Percentiles rank a stretch among this genome's conserved stretches.
Evolutionary conservation across 2,329 filamentous ascomycete species (phyloP).

Genomic region (Botryotinia globosa): DNA sequence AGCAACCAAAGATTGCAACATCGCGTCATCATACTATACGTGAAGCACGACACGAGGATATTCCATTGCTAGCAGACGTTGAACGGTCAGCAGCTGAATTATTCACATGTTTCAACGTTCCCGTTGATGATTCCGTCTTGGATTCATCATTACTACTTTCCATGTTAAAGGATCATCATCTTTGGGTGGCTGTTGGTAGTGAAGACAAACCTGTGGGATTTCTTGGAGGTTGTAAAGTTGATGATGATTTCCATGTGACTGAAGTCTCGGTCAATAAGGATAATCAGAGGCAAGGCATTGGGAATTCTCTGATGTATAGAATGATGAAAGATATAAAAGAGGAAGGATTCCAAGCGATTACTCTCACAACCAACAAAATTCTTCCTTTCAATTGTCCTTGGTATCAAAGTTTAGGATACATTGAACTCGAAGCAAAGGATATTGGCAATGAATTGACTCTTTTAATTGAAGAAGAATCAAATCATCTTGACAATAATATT

Average conservation of each 20-base stretch:
- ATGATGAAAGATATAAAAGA: constrained; percentile 33
- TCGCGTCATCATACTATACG: constrained; percentile 8
- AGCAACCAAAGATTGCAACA: neutral
- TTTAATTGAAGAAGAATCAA: constrained; percentile 4
- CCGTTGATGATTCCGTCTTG: constrained; percentile 31
- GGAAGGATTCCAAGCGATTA: constrained; percentile 33
- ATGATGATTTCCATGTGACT: constrained; percentile 36
- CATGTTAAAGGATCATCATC: constrained; percentile 32
- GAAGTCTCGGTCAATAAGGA: constrained; percentile 35
- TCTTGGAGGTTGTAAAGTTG: constrained; percentile 31
- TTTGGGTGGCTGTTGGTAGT: constrained; percentile 35
- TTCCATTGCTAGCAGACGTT: constrained; percentile 33
- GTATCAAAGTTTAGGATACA: constrained; percentile 35
- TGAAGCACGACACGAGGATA: constrained; percentile 29
- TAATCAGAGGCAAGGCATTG: constrained; percentile 36
- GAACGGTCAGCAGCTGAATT: constrained; percentile 36
- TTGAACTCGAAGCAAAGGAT: constrained; percentile 30
- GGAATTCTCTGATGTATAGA: constrained; percentile 33
- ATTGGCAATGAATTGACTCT: constrained; percentile 17
- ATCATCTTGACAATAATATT: neutral
- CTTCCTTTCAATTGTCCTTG: constrained; percentile 37
- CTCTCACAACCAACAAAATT: constrained; percentile 35
- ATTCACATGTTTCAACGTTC: constrained; percentile 31
- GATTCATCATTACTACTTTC: constrained; percentile 26
- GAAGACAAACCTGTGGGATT: constrained; percentile 36